These are phyloP conservation scores for Papilionanthe hybrid DNA, from an alignment of 116 monocot species.

Conservation along the genomic window DNA sequence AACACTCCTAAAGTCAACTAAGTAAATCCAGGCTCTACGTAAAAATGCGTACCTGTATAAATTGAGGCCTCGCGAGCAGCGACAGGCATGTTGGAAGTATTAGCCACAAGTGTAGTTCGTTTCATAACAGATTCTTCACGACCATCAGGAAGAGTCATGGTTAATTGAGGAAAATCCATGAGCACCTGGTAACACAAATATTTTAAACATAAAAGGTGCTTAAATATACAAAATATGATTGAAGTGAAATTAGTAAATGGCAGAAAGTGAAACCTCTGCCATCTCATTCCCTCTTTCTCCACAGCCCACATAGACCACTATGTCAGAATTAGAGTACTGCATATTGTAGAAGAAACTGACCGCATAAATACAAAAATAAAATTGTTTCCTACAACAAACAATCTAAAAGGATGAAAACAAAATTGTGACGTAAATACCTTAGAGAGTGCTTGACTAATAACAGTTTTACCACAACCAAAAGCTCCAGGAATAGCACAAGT, in stretches of 20 bases:
- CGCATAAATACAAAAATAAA: background rate
- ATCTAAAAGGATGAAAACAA: slow-evolving; percentile 6
- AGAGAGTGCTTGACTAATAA: slow-evolving; percentile 99
- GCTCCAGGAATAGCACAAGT: slow-evolving; percentile 99
- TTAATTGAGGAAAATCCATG: slow-evolving; percentile 99
- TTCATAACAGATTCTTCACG: slow-evolving; percentile 99
- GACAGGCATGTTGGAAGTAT: slow-evolving; percentile 99
- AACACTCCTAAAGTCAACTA: background rate
- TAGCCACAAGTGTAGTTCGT: slow-evolving; percentile 96
- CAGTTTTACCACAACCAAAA: slow-evolving; percentile 99
- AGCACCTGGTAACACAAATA: slow-evolving; percentile 57
- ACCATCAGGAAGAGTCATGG: slow-evolving; percentile 99
- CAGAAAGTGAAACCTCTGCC: slow-evolving; percentile 66
- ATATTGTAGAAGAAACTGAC: slow-evolving; percentile 5
- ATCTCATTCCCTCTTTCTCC: slow-evolving; percentile 99
- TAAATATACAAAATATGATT: slow-evolving; percentile 4
- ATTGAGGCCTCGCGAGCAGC: slow-evolving; percentile 99
- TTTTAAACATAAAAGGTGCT: background rate
- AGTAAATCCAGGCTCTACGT: background rate
- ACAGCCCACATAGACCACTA: slow-evolving; percentile 99
- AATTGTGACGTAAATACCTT: slow-evolving; percentile 43
- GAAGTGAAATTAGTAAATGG: slow-evolving; percentile 1
- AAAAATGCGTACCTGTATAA: slow-evolving; percentile 62
- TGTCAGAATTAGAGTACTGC: slow-evolving; percentile 99
- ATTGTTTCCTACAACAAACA: background rate